phyloP scores from a whole-genome alignment of 1,284 basidiomycete species.

The Lignosus rhinocerotis region DNA sequence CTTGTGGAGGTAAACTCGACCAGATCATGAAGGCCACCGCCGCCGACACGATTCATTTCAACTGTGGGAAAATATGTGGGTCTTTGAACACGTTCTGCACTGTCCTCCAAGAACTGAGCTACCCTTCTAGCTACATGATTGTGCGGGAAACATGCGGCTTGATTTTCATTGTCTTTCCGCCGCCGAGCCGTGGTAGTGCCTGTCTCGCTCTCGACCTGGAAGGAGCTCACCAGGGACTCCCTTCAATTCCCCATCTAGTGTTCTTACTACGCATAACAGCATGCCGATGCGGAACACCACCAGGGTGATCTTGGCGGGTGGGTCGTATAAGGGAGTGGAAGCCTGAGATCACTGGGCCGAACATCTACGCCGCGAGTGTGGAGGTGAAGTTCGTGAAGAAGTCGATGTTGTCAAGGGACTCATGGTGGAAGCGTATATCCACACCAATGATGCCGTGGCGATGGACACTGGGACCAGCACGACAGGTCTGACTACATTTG shows the following conservation, averaged over 20 bases:
- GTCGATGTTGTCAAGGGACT: constrained; percentile 54
- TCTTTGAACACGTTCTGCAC: no score
- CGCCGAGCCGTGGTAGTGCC: no score
- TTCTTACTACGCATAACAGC: constrained; percentile 11
- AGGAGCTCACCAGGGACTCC: background rate
- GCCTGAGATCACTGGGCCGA: constrained; percentile 13
- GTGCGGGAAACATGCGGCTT: no score
- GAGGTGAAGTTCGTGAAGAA: constrained; percentile 68
- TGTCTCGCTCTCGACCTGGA: background rate
- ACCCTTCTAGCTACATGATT: no score
- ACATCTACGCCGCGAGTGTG: constrained; percentile 54
- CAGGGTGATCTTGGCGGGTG: constrained; percentile 5
- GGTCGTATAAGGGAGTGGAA: constrained; percentile 19
- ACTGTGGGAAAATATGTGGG: no score
- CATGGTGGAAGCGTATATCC: background rate
- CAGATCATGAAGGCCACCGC: no score
- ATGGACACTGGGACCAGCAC: background rate
- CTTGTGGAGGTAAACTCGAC: no score
- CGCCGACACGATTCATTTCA: no score
- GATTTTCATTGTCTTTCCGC: no score
- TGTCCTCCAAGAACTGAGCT: no score
- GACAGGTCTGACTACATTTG: no score
- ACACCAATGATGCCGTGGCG: background rate
- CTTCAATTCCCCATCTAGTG: constrained; percentile 3
- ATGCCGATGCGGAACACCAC: constrained; percentile 21